These are phyloP conservation scores for Clitocybe nebularis DNA, from an alignment of 1,284 basidiomycete species.

Conservation along the genomic window DNA sequence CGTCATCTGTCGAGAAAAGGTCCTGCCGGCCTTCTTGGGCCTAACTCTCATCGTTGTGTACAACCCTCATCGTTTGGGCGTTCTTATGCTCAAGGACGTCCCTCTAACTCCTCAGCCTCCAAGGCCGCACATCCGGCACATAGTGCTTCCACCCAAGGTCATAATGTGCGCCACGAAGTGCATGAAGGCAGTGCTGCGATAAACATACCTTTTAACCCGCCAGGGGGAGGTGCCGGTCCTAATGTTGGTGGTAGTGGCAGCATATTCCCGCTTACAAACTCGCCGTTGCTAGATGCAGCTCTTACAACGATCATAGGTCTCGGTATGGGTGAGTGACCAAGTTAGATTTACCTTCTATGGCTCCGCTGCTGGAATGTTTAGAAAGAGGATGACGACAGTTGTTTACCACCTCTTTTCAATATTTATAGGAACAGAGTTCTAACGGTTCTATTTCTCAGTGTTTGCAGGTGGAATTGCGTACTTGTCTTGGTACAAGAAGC, in stretches of 20 bases:
- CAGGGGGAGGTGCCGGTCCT: slow-evolving; percentile 31
- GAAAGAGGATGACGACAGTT: too few relatives aligned
- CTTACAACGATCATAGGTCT: slow-evolving; percentile 59
- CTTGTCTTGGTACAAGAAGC: slow-evolving; percentile 75
- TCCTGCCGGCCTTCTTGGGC: neutral
- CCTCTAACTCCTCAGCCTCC: slow-evolving; percentile 5
- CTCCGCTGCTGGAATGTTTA: neutral
- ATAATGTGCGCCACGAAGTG: slow-evolving; percentile 31
- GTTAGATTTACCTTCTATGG: neutral
- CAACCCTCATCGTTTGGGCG: too few relatives aligned
- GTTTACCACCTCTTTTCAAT: too few relatives aligned
- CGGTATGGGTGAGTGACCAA: slow-evolving; percentile 43
- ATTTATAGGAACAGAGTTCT: neutral
- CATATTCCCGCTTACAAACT: slow-evolving; percentile 34
- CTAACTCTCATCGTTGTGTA: neutral
- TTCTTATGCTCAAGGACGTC: slow-evolving; percentile 12
- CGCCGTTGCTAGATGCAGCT: slow-evolving; percentile 48
- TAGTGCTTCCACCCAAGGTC: slow-evolving; percentile 11
- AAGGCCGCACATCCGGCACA: slow-evolving; percentile 10
- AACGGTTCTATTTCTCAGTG: slow-evolving; percentile 31
- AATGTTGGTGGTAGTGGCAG: slow-evolving; percentile 27
- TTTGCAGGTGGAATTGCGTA: slow-evolving; percentile 72
- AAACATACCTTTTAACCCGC: slow-evolving; percentile 38
- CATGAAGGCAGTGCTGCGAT: slow-evolving; percentile 34
- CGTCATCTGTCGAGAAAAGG: neutral